Conservation (phyloP, 768 basidiomycete genomes). For the Lentinula boryana region DNA sequence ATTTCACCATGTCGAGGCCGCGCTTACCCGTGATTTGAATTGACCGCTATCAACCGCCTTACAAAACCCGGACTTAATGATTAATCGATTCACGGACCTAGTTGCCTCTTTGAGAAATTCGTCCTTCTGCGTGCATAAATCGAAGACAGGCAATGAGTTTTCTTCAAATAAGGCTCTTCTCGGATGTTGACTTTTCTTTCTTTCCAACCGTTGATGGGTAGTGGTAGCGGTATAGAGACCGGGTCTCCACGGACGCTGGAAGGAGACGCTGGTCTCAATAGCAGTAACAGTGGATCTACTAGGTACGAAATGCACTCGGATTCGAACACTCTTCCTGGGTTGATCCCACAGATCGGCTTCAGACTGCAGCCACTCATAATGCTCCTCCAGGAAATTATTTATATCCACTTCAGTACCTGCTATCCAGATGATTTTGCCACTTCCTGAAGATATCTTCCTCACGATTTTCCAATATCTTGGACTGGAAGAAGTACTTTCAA, state of each 20-base stretch:
- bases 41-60: not conserved
- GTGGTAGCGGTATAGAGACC: too few species aligned
- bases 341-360: not conserved
- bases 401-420: not conserved
- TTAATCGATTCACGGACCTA: not conserved
- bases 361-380: not conserved
- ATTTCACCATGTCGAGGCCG: not conserved
- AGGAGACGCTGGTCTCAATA: not conserved
- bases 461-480: not conserved
- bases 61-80: not conserved
- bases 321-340: not conserved
- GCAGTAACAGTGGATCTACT: not conserved
- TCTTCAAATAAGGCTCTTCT: not conserved
- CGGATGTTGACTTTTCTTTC: not conserved
- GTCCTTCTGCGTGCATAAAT: not conserved
- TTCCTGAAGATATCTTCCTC: slow-evolving; percentile 2
- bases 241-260: not conserved
- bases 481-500: not conserved
- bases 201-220: not conserved
- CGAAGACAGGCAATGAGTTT: not conserved
- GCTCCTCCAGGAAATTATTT: not conserved
- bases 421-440: not conserved
- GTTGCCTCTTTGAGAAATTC: not conserved
- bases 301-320: not conserved
- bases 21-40: not conserved